Evolutionary conservation across 805 yeast genomes (phyloP), one percentile per base, ranked within the genome.

Genomic region (Suhomyces pyralidae): DNA sequence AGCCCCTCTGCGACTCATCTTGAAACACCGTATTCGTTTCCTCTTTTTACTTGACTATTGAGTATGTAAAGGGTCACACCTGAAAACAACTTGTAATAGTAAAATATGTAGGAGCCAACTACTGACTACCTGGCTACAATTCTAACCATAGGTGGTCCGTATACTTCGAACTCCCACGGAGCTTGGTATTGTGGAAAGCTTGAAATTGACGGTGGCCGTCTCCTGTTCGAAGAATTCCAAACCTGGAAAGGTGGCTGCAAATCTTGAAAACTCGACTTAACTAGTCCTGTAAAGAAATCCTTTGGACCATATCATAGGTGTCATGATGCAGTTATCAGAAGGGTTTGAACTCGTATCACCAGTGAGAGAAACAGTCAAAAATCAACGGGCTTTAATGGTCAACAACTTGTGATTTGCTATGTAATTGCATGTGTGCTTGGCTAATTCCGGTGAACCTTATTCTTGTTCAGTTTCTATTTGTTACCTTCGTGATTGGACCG

Each of bases 381-480:
- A 74, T 81, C 61, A 81, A 81, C 61, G 84, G 81, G 51, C 76
- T 78, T 71, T 80, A 56, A 76, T 73, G 75, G 65, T 77, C 53
- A 80, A 71, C 64, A 79, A 79, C 68, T 73, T 74, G 69, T 65
- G 20, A 55, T 67, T 49, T 61, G 73, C 8, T 45, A 54, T 40
- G 47, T 51, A 9, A 60, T 61, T 51, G 65, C 70, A 8, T 49
- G 58, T 7, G 49, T 58, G n/a, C 56, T 58, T 32, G 49, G 52
- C 25, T 28, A 51, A 20, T 59, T 73, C 52, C 72, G 61, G 44
- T 69, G 81, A 61, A 56, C 66, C 0, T 52, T 68, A 51, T 72
- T 75, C 56, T 51, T 77, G 48, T 46, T 63, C 12, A 73, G 79
- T 38, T 55, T 70, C 40, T 53, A 77, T 58, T 71, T 53, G 36